Base-by-base conservation (phyloP, 495 filamentous ascomycete species). In the Echria macrotheca region DNA sequence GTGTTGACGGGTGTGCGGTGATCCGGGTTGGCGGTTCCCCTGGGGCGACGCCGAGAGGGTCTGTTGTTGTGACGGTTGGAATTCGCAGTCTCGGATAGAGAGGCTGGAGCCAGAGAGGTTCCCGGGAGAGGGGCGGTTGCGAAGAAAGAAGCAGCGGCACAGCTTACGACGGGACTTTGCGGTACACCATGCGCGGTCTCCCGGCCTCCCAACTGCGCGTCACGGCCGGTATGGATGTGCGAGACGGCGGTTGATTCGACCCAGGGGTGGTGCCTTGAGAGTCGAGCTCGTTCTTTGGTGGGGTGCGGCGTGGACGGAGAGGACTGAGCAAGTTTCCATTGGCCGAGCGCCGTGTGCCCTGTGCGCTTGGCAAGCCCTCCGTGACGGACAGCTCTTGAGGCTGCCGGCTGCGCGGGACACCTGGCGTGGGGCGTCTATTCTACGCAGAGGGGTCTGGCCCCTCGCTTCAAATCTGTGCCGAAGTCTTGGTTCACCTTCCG, bases 291-390 rank as follows among this genome's bases (percentile, higher is more conserved):
- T 33, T 47, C 32, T 47, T 58, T 60, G 61, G 69, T 67, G 67
- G 69, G 65, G 56, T 64, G 59, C 61, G 55, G 67, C 56, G 61
- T 61, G 50, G 52, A 47, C 49, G 54, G 54, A 52, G 52, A 10
- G 43, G 54, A 59, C 52, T 70, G 72, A 75, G 72, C 72, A 75
- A 70, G 71, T 75, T 75, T 74, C 66, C 48, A 75, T 75, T 75
- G 72, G 72, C 63, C 60, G 44, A 14, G 33, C 17, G 23, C n/a
- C 21, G 21, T 21, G 24, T 14, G 23, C 17, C 36, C 24, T 28
- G 35, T 18, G 35, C 12, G 5, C 45, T 39, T 48, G 31, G 33
- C 35, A 22, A 6, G n/a, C 21, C 49, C 5, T 12, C 12, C 7
- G 28, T 12, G 7, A 12, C 28, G 6, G 28, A 18, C 5, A 33